Evolutionary conservation across 306 rosid genomes (phyloP).

Genomic region (Boehmeria nivea): DNA sequence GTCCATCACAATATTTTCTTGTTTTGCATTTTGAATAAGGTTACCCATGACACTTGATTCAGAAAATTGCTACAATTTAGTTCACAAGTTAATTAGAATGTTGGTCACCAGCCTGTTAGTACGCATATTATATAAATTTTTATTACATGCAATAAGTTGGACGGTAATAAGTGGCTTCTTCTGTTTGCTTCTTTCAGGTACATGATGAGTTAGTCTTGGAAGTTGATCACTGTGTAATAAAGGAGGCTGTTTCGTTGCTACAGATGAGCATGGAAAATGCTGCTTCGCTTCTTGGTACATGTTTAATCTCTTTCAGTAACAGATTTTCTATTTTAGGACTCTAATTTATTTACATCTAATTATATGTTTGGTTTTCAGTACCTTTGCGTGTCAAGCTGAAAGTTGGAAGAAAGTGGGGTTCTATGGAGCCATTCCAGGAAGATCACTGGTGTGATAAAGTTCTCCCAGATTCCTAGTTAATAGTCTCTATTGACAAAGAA

Average conservation of each 20-base stretch:
- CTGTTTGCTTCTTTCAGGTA: constrained; percentile 48
- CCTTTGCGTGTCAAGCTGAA: constrained; percentile 79
- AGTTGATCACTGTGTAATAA: constrained; percentile 68
- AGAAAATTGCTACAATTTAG: too few species aligned
- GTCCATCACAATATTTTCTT: not conserved
- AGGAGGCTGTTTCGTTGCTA: constrained; percentile 72
- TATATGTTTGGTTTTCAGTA: constrained; percentile 45
- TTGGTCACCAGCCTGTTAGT: not conserved
- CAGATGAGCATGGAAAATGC: constrained; percentile 89
- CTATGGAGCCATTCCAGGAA: constrained; percentile 60
- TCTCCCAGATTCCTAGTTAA: constrained; percentile 32
- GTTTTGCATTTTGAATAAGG: not conserved
- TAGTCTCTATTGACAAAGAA: constrained; percentile 12
- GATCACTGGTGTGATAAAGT: constrained; percentile 31
- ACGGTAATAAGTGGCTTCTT: not conserved
- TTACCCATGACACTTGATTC: too few species aligned
- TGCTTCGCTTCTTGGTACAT: constrained; percentile 74
- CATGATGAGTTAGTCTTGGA: constrained; percentile 94
- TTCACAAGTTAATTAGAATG: too few species aligned
- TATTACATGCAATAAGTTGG: not conserved
- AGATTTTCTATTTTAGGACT: constrained; percentile 13
- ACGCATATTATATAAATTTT: not conserved
- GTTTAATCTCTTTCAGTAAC: constrained; percentile 12
- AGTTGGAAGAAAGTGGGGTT: constrained; percentile 94
- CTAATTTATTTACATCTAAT: constrained; percentile 15